Evolutionary conservation across 257 asterid genomes (phyloP).

Genomic region (Solanum etuberosum): DNA sequence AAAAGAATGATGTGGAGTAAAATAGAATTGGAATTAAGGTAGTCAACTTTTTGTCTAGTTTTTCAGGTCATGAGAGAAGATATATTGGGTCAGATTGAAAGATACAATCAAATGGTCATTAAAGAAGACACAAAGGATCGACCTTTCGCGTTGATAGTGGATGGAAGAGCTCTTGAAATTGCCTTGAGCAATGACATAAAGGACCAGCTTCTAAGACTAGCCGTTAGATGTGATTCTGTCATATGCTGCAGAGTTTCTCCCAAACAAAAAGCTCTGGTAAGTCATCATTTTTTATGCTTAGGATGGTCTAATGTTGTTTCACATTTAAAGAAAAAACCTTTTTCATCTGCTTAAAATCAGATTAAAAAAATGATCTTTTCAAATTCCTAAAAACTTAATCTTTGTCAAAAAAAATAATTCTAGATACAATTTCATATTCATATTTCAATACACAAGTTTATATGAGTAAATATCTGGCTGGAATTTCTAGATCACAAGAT

Average conservation of each 20-base stretch:
- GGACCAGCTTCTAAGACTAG: slow-evolving; percentile 62
- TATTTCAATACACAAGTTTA: background rate
- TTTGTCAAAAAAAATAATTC: background rate
- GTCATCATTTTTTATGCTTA: background rate
- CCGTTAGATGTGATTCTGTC: slow-evolving; percentile 88
- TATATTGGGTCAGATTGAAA: slow-evolving; percentile 63
- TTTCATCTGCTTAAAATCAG: background rate
- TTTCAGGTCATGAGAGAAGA: slow-evolving; percentile 55
- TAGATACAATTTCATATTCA: background rate
- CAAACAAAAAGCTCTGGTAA: slow-evolving; percentile 89
- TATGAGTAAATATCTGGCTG: background rate
- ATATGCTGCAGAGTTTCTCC: slow-evolving; percentile 99
- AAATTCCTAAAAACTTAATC: background rate
- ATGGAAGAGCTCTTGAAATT: slow-evolving; percentile 74
- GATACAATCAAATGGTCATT: slow-evolving; percentile 63
- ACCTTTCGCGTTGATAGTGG: slow-evolving; percentile 90
- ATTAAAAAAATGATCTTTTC: background rate
- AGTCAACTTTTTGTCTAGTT: slow-evolving; percentile 7
- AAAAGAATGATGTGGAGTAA: background rate
- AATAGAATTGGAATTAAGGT: background rate
- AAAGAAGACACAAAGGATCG: slow-evolving; percentile 53
- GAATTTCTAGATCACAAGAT: slow-evolving; percentile 63
- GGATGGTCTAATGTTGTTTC: background rate
- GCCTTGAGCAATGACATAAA: slow-evolving; percentile 77
- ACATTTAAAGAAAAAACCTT: background rate